Percentiles rank a stretch among this genome's conserved stretches.
Conservation (phyloP, 805 yeast species). For the Zygotorulaspora florentina region DNA sequence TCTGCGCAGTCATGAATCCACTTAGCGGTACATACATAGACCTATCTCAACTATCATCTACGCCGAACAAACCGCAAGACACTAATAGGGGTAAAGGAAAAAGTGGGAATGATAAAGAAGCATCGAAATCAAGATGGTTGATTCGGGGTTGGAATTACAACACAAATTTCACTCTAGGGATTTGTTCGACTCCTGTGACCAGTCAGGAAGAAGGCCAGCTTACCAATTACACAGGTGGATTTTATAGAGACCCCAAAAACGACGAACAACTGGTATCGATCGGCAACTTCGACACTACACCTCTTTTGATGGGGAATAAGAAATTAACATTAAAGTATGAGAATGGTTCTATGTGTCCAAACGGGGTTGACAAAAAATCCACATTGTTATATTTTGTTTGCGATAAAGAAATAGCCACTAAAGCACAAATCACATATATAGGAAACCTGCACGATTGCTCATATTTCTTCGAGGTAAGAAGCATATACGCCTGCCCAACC, state of each 20-base stretch:
- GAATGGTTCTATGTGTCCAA: constrained; percentile 61
- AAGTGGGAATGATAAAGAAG: constrained; percentile 7
- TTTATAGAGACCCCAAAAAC: constrained; percentile 45
- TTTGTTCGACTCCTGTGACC: constrained; percentile 56
- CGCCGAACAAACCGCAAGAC: constrained; percentile 23
- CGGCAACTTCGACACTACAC: constrained; percentile 58
- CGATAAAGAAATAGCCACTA: constrained; percentile 64
- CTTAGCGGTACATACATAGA: constrained; percentile 32
- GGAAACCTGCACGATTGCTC: constrained; percentile 75
- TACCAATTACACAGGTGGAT: constrained; percentile 46
- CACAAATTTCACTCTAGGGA: constrained; percentile 68
- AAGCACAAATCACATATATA: constrained; percentile 63
- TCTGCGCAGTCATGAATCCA: constrained; percentile 34
- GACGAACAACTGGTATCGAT: constrained; percentile 39
- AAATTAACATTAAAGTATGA: constrained; percentile 66
- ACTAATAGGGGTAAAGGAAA: constrained; percentile 5
- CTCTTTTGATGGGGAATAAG: constrained; percentile 60
- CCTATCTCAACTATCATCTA: constrained; percentile 30
- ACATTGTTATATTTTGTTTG: constrained; percentile 71
- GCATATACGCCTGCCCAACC: constrained; percentile 83
- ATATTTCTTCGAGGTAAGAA: constrained; percentile 77
- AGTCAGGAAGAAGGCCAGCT: constrained; percentile 22
- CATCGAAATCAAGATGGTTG: constrained; percentile 43
- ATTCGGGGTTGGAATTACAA: constrained; percentile 69
- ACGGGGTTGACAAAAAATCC: constrained; percentile 54